phyloP scores from a whole-genome alignment of 1,284 basidiomycete species.

The Cryptococcus sp. region DNA sequence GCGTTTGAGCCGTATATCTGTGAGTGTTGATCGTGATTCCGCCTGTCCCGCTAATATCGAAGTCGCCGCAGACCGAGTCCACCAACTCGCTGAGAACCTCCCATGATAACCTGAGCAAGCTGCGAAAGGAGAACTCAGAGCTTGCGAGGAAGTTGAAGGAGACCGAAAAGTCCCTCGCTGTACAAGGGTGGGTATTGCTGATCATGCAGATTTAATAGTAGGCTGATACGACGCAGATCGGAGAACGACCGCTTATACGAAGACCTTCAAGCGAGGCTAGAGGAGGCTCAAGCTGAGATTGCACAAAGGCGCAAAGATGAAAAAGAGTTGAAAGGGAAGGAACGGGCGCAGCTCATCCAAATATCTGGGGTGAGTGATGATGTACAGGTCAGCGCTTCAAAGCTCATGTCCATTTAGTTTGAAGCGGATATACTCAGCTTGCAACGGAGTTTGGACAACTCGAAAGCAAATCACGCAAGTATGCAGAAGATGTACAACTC shows the following conservation, averaged over 20 bases:
- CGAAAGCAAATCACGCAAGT: conserved; percentile 67
- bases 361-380: conserved; percentile 43
- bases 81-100: conserved; percentile 35
- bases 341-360: conserved; percentile 56
- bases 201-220: background rate
- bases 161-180: conserved; percentile 66
- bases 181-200: conserved; percentile 34
- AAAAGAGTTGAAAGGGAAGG: conserved; percentile 80
- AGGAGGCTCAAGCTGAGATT: conserved; percentile 72
- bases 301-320: conserved; percentile 77
- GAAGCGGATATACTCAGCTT: conserved; percentile 77
- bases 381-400: background rate
- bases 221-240: conserved; percentile 23
- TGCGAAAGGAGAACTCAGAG: conserved; percentile 73
- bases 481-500: conserved; percentile 82
- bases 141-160: conserved; percentile 70
- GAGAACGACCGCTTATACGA: conserved; percentile 77
- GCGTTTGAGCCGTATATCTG: conserved; percentile 36
- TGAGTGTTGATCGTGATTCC: conserved; percentile 14
- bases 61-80: conserved; percentile 36
- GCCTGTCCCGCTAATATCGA: conserved; percentile 5
- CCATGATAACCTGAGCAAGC: conserved; percentile 66
- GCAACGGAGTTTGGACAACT: conserved; percentile 68
- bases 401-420: conserved; percentile 56
- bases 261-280: conserved; percentile 69